phyloP scores from a whole-genome alignment of 169 alveolate genomes.

The Plasmodium fragile region DNA sequence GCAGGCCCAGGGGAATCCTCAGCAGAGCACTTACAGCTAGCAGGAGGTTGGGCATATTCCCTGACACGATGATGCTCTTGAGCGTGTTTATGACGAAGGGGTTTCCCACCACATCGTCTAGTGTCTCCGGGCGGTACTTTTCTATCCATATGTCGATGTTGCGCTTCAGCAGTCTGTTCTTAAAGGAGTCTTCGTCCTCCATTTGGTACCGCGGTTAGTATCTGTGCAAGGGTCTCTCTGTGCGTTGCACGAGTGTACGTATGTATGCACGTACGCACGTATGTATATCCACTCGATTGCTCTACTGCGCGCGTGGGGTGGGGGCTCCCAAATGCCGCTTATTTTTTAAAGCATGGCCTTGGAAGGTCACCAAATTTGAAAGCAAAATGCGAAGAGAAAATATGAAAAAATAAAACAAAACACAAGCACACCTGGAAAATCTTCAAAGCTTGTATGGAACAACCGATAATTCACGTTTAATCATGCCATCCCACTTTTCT shows the following conservation, averaged over 20 bases:
- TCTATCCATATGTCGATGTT: constrained; percentile 94
- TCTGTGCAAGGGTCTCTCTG: neutral
- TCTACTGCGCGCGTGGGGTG: neutral
- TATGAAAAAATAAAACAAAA: neutral
- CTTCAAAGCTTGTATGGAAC: neutral
- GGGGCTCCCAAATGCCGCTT: neutral
- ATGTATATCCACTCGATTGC: neutral
- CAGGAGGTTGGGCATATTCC: constrained; percentile 97
- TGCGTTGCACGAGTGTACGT: neutral
- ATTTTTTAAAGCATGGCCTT: neutral
- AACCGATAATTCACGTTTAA: neutral
- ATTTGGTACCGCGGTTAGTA: neutral
- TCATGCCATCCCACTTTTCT: neutral
- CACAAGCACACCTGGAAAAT: neutral
- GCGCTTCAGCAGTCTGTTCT: constrained; percentile 74
- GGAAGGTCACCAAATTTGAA: neutral
- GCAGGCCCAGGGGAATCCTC: neutral
- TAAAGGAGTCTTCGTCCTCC: constrained; percentile 75
- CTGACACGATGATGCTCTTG: constrained; percentile 94
- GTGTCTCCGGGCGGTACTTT: constrained; percentile 96
- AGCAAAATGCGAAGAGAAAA: neutral
- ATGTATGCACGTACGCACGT: neutral
- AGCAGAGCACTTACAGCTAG: constrained; percentile 86
- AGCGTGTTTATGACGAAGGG: constrained; percentile 93
- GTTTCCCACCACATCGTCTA: constrained; percentile 97